Evolutionary conservation across 768 basidiomycete species (phyloP).

Genomic region (Stropharia rugosoannulata): DNA sequence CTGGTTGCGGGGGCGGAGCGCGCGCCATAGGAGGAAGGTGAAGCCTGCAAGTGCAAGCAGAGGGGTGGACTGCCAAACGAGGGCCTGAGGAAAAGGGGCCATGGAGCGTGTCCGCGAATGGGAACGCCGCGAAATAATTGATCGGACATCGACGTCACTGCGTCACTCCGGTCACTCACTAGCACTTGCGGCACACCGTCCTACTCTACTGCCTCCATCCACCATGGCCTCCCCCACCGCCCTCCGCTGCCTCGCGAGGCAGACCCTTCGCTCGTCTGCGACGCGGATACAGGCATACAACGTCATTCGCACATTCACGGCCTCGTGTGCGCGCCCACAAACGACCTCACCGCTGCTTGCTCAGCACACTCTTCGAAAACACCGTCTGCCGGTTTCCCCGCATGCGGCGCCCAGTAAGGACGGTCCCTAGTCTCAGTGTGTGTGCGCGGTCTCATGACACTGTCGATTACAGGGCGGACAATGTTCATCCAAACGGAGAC

Average conservation of each 20-base stretch:
- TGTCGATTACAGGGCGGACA: constrained; percentile 54
- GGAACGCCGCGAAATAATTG: background rate
- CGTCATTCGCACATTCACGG: constrained; percentile 11
- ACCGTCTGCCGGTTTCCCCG: constrained; percentile 4
- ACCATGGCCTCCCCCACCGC: constrained; percentile 21
- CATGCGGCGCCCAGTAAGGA: constrained; percentile 14
- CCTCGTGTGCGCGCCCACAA: constrained; percentile 8
- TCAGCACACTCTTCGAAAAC: constrained; percentile 8
- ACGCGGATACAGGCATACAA: constrained; percentile 9
- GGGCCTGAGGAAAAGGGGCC: constrained; percentile 3
- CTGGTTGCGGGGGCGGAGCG: constrained; percentile 33
- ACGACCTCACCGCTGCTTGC: constrained; percentile 8
- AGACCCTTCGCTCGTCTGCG: constrained; percentile 9
- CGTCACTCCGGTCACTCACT: background rate
- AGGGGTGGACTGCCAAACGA: constrained; percentile 9
- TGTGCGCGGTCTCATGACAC: background rate
- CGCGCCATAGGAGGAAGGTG: constrained; percentile 28
- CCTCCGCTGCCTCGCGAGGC: constrained; percentile 18
- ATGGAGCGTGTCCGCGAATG: background rate
- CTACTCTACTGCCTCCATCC: constrained; percentile 6
- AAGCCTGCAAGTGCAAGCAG: constrained; percentile 18
- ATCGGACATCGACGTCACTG: background rate
- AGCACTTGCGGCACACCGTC: background rate
- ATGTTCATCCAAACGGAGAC: constrained; percentile 99
- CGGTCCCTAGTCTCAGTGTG: background rate